Conservation (phyloP, 2,329 filamentous ascomycete genomes). For the Fusarium decemcellulare region DNA sequence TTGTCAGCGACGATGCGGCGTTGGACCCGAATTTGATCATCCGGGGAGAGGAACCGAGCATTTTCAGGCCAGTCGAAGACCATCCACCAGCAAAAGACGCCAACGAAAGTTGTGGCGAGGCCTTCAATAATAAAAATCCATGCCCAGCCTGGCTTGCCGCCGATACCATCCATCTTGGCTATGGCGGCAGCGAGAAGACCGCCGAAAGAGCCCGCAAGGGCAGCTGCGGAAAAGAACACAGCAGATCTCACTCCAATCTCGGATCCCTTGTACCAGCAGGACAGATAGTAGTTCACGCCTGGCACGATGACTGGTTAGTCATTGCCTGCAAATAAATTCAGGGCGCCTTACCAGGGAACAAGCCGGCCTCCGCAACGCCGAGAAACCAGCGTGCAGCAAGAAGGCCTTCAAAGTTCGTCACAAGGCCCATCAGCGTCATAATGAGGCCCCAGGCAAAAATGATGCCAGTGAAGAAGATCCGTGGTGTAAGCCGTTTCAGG, state of each 20-base stretch:
- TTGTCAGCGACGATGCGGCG: constrained; percentile 77
- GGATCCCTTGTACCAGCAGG: constrained; percentile 83
- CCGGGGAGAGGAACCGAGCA: constrained; percentile 76
- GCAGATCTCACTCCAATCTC: constrained; percentile 81
- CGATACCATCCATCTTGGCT: constrained; percentile 73
- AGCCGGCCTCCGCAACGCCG: constrained; percentile 75
- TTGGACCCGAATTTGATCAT: constrained; percentile 78
- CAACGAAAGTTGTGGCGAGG: constrained; percentile 75
- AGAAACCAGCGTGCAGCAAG: constrained; percentile 68
- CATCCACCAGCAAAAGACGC: constrained; percentile 77
- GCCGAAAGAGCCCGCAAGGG: constrained; percentile 81
- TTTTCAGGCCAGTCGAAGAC: constrained; percentile 85
- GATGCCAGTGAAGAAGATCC: constrained; percentile 74
- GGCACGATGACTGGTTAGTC: too few species aligned
- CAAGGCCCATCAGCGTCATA: constrained; percentile 64
- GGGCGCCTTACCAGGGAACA: constrained; percentile 70
- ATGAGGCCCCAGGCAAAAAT: constrained; percentile 70
- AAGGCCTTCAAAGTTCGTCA: constrained; percentile 61
- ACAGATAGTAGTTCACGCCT: constrained; percentile 76
- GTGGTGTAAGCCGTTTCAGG: constrained; percentile 74
- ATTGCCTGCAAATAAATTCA: too few species aligned
- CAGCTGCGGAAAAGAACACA: constrained; percentile 85
- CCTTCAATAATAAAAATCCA: constrained; percentile 79
- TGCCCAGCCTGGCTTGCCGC: constrained; percentile 66
- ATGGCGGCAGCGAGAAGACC: constrained; percentile 79